phyloP scores from a whole-genome alignment of 257 asterid genomes.

The Anisodus acutangulus region DNA sequence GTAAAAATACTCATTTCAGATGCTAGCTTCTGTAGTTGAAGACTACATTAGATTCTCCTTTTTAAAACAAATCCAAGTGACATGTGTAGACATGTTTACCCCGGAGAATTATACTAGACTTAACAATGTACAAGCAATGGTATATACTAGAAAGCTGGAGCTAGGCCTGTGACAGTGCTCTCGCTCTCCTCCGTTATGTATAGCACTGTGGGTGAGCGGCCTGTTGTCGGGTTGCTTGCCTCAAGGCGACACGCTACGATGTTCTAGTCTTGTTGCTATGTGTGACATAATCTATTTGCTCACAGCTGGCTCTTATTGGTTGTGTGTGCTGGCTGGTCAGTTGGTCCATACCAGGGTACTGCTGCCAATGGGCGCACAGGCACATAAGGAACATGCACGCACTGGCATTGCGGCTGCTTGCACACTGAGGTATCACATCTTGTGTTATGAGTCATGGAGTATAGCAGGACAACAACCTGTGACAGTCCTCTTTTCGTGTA shows the following conservation, averaged over 20 bases:
- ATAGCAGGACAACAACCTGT: not conserved
- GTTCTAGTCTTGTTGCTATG: not conserved
- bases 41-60: not conserved
- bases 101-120: not conserved
- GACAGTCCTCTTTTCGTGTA: conserved; percentile 5
- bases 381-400: not conserved
- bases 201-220: not conserved
- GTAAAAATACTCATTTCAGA: not conserved
- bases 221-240: not conserved
- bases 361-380: not conserved
- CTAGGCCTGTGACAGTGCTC: not conserved
- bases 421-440: not conserved
- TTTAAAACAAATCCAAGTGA: conserved; percentile 10
- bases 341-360: not conserved
- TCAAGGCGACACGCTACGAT: not conserved
- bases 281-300: not conserved
- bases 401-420: not conserved
- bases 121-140: not conserved
- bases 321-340: conserved; percentile 17
- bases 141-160: not conserved
- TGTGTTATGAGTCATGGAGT: not conserved
- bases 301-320: not conserved
- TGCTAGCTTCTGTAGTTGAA: conserved; percentile 9
- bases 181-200: not conserved
- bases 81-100: conserved; percentile 9